Evolutionary conservation across 129 eudicot species (phyloP).

Genomic region (Pulicaria dysenterica): DNA sequence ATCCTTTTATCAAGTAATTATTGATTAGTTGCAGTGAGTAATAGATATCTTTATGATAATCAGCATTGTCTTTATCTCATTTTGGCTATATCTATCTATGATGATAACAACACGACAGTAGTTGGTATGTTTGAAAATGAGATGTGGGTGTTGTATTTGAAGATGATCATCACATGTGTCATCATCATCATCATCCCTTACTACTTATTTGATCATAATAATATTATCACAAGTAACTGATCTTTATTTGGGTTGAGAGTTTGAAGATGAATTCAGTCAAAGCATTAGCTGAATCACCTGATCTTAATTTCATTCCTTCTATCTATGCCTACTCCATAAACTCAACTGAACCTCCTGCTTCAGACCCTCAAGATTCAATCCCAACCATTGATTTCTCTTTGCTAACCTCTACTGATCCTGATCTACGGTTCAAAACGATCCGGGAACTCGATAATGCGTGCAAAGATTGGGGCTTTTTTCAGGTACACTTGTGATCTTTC

Average conservation of each 20-base stretch:
- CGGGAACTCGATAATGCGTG: constrained; percentile 54
- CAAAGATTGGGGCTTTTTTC: constrained; percentile 75
- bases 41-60: too few species aligned
- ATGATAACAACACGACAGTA: too few species aligned
- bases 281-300: constrained; percentile 54
- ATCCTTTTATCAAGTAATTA: too few species aligned
- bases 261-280: constrained; percentile 41
- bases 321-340: constrained; percentile 39
- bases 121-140: too few species aligned
- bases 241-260: not conserved
- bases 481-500: constrained; percentile 34
- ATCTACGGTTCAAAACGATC: constrained; percentile 50
- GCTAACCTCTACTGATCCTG: constrained; percentile 41
- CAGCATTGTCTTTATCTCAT: too few species aligned
- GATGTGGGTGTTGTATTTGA: too few species aligned
- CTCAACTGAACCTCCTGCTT: constrained; percentile 30
- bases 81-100: too few species aligned
- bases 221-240: too few species aligned
- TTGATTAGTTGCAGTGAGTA: too few species aligned
- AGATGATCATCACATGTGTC: too few species aligned
- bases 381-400: constrained; percentile 61
- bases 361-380: constrained; percentile 42
- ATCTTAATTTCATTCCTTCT: constrained; percentile 55
- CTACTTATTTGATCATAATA: too few species aligned
- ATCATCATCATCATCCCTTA: too few species aligned